Conservation (phyloP, 2,329 filamentous ascomycete genomes). For the Sporothrix mexicana region DNA sequence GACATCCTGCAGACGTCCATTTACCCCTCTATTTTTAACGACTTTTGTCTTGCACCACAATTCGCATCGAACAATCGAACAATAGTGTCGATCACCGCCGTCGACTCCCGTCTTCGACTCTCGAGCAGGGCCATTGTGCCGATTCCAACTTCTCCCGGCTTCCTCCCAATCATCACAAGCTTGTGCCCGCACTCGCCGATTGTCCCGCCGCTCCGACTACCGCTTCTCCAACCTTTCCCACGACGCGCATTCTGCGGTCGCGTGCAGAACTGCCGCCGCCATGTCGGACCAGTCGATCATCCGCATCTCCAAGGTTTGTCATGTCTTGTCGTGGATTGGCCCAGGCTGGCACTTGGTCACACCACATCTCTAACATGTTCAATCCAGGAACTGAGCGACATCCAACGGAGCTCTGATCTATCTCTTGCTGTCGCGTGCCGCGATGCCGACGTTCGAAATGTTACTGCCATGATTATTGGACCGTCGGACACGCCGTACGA, state of each 20-base stretch:
- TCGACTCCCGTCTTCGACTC: not conserved
- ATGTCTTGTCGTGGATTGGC: not conserved
- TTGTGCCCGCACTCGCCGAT: not conserved
- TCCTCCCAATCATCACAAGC: not conserved
- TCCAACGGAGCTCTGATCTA: constrained; percentile 82
- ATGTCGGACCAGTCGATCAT: constrained; percentile 71
- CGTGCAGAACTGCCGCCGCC: constrained; percentile 38
- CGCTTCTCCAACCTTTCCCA: not conserved
- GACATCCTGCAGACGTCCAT: not conserved
- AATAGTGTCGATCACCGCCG: not conserved
- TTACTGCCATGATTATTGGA: constrained; percentile 87
- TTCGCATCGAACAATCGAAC: not conserved
- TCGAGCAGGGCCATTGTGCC: not conserved
- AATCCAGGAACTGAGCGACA: constrained; percentile 77
- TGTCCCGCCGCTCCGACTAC: not conserved
- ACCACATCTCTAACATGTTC: too few relatives aligned
- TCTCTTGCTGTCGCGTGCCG: constrained; percentile 90
- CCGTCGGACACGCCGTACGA: constrained; percentile 95
- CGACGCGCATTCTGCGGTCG: constrained; percentile 20
- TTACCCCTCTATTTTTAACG: constrained; percentile 24
- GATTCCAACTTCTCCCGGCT: not conserved
- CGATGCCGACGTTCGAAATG: constrained; percentile 85
- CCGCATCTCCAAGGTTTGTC: constrained; percentile 30
- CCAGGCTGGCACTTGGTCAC: not conserved
- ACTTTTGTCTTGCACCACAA: not conserved